phyloP scores from a whole-genome alignment of 2,329 filamentous ascomycete species.

The Aspergillus hiratsukae region DNA sequence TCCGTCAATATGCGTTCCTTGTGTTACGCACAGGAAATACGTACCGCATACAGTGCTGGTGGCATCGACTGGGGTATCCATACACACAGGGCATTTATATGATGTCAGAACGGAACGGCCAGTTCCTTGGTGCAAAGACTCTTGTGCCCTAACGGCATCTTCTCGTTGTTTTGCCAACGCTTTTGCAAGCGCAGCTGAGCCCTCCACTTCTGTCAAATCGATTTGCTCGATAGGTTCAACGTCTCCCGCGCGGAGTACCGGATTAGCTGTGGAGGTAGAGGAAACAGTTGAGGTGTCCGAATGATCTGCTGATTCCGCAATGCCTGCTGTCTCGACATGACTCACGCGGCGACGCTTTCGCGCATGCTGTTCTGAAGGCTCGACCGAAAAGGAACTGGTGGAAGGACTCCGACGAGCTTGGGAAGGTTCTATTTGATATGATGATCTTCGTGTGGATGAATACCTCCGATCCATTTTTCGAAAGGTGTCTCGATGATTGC shows the following conservation, averaged over 20 bases:
- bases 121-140: conserved; percentile 25
- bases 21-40: conserved; percentile 15
- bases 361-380: conserved; percentile 2
- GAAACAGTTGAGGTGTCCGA: background rate
- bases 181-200: conserved; percentile 38
- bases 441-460: background rate
- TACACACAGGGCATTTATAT: conserved; percentile 59
- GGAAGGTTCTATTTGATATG: background rate
- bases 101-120: conserved; percentile 40
- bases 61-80: conserved; percentile 57
- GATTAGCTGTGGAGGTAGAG: background rate
- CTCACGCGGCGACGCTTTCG: conserved; percentile 15
- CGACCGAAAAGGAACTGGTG: background rate
- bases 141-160: conserved; percentile 48
- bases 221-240: conserved; percentile 42
- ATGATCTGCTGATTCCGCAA: background rate
- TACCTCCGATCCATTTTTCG: background rate
- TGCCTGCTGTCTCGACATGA: background rate
- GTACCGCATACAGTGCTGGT: conserved; percentile 58
- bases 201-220: conserved; percentile 47
- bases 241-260: background rate
- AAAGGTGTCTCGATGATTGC: background rate
- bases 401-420: background rate
- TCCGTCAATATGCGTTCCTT: conserved; percentile 7
- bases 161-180: conserved; percentile 50